phyloP scores from a whole-genome alignment of 306 rosid genomes.

The Pterocarpus macrocarpus region DNA sequence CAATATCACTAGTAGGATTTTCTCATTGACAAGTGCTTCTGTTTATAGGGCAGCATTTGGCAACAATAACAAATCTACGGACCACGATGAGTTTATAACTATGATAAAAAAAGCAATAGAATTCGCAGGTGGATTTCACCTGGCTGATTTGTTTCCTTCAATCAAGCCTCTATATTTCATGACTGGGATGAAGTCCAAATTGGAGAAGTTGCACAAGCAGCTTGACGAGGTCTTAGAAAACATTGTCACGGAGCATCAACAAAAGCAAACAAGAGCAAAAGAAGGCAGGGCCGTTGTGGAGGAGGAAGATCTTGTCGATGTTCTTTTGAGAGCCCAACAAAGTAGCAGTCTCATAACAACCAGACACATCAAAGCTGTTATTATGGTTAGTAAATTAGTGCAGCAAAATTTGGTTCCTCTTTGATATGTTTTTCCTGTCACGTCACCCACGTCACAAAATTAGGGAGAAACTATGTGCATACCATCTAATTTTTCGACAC shows the following conservation, averaged over 20 bases:
- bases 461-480: too few relatives aligned
- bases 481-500: too few relatives aligned
- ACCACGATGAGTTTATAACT: background rate
- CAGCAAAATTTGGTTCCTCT: too few relatives aligned
- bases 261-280: background rate
- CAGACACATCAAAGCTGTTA: conserved; percentile 36
- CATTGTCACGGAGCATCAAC: background rate
- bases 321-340: conserved; percentile 43
- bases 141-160: background rate
- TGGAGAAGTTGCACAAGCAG: background rate
- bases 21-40: background rate
- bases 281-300: background rate
- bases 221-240: background rate
- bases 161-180: background rate
- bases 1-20: background rate
- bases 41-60: conserved; percentile 9
- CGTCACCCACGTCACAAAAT: too few relatives aligned
- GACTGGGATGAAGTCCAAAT: background rate
- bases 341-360: conserved; percentile 2
- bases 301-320: conserved; percentile 40
- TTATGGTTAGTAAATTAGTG: conserved; percentile 34
- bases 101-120: background rate
- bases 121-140: background rate
- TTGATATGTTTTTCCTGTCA: too few relatives aligned
- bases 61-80: background rate